Percentiles rank a stretch among this genome's conserved stretches.
phyloP scores from a whole-genome alignment of 1,139 yeast species.

The Taiozyma sp. region DNA sequence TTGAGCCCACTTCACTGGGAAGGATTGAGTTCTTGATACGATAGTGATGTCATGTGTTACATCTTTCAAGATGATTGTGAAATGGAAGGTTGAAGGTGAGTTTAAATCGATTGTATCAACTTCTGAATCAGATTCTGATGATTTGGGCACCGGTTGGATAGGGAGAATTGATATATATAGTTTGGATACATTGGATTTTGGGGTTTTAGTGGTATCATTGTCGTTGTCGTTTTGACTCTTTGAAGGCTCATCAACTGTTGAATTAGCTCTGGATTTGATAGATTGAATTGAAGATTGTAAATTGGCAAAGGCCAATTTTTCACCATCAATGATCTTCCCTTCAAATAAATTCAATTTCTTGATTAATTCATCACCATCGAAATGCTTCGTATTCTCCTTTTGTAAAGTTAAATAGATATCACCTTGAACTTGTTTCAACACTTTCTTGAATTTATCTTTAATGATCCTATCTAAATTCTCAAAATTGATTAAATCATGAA shows the following conservation, averaged over 20 bases:
- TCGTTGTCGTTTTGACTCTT: conserved; percentile 22
- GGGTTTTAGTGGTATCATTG: too few species aligned
- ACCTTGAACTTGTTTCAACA: conserved; percentile 23
- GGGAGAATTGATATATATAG: conserved; percentile 83
- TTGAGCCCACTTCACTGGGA: conserved; percentile 84
- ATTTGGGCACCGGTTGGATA: conserved; percentile 31
- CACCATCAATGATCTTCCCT: conserved; percentile 84
- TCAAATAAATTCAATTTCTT: conserved; percentile 64
- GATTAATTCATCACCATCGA: not conserved
- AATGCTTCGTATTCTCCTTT: conserved; percentile 22
- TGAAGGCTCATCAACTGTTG: conserved; percentile 11
- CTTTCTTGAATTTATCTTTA: conserved; percentile 67
- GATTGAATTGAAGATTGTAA: conserved; percentile 63
- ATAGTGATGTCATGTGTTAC: conserved; percentile 72
- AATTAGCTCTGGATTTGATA: conserved; percentile 27
- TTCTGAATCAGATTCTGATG: conserved; percentile 3
- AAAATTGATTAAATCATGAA: conserved; percentile 80
- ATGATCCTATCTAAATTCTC: conserved; percentile 61
- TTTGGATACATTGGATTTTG: conserved; percentile 37
- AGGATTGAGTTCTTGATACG: conserved; percentile 78
- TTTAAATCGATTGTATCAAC: conserved; percentile 36
- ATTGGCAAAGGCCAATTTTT: conserved; percentile 82
- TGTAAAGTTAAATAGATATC: conserved; percentile 18
- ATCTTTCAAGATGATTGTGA: conserved; percentile 73
- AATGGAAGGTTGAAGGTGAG: conserved; percentile 47